A percentile compares a stretch with the other conserved stretches of the same genome.
These are phyloP conservation scores for Monosporascus sp. DNA, from an alignment of 2,329 filamentous ascomycete genomes.

Conservation along the genomic window DNA sequence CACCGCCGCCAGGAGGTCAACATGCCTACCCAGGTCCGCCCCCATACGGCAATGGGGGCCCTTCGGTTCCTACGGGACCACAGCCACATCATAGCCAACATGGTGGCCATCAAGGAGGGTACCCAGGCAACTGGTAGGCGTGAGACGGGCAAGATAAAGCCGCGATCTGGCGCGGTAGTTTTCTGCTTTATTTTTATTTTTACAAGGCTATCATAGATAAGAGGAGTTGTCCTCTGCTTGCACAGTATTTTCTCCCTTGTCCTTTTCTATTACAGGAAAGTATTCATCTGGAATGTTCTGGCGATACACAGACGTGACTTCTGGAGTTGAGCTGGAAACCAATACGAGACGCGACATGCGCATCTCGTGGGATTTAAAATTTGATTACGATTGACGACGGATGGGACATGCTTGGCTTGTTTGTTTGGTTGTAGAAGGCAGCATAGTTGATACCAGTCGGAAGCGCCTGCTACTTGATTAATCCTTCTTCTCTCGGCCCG, in stretches of 20 bases:
- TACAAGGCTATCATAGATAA: constrained; percentile 13
- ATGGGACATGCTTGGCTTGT: constrained; percentile 7
- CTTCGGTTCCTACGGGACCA: constrained; percentile 18
- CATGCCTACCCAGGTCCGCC: constrained; percentile 22
- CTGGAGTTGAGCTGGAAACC: background rate
- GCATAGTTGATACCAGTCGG: constrained; percentile 10
- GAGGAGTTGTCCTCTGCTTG: constrained; percentile 8
- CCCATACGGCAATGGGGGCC: constrained; percentile 21
- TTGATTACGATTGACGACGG: constrained; percentile 17
- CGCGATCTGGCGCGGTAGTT: background rate
- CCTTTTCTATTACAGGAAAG: constrained; percentile 3
- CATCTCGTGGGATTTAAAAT: constrained; percentile 9
- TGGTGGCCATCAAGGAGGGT: constrained; percentile 26
- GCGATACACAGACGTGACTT: background rate
- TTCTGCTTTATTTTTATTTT: background rate
- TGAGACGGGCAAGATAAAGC: background rate
- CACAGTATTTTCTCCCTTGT: constrained; percentile 9
- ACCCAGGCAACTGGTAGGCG: constrained; percentile 26
- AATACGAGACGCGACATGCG: background rate
- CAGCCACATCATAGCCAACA: constrained; percentile 23
- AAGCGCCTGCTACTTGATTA: constrained; percentile 21
- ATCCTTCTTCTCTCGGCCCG: constrained; percentile 31
- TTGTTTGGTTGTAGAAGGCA: constrained; percentile 15
- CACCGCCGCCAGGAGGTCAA: constrained; percentile 18
- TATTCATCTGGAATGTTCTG: background rate